Evolutionary conservation across 148 eudicot genomes (phyloP), one percentile per base, ranked within the genome.

Genomic region (Oxyria digyna): DNA sequence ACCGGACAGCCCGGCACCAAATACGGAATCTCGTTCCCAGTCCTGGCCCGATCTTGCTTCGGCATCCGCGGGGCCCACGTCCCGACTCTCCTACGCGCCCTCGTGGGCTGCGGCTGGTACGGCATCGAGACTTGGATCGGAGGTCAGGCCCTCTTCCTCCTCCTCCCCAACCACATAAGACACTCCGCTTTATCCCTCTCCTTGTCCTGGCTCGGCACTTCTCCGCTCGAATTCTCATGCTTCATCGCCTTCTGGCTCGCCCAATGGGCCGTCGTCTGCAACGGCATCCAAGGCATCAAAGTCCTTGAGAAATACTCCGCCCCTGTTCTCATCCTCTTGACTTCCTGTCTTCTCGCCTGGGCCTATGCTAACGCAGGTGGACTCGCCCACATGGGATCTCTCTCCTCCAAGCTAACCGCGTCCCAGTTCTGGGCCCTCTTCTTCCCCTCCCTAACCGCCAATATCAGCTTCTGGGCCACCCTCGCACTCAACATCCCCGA

Each of bases 81-180:
- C 24, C 91, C 91, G 0, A 87, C 97, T 8, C 84, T 94, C 2
- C 81, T 94, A 0, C 73, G 99, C 70, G 95, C 93, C 21, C 77
- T 94, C 50, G 91, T 94, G 33, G 97, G 97, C 7, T 94, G 99
- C 70, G 99, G 99, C 0, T 94, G 99, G 99, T 94, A 87, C 67
- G 97, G 99, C 0, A 94, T 94, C 68, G 99, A 91, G 59, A 85
- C 96, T 0, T 94, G 99, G 99, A 94, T 94, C 21, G 99, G 99
- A 8, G 99, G 99, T 14, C 89, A 94, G 71, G 97, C 99, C 0
- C 84, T 94, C 48, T 88, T 75, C 67, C 76, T 94, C 4, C 82
- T 94, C 18, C 54, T 94, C 13, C 97, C 99, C 0, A 49, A 77
- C 46, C 43, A 50, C 0, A 46, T 94, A 33, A 90, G 84, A 37